phyloP scores from a whole-genome alignment of 441 rosid species.

The Euphorbia corollata region DNA sequence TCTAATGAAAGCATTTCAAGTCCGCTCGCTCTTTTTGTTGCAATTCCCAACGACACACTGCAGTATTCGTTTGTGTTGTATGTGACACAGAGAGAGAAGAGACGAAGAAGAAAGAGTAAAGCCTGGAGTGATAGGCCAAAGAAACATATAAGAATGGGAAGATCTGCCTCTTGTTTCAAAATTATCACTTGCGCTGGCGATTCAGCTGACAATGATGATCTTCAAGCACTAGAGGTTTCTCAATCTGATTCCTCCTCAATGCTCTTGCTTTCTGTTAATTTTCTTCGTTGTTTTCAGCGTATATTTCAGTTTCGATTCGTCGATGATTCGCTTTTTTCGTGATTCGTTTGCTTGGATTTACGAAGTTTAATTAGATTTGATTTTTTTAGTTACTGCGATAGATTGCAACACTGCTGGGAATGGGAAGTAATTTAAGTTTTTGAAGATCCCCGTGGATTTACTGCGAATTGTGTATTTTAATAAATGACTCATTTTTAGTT shows the following conservation, averaged over 20 bases:
- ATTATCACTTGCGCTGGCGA: constrained; percentile 69
- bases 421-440: not conserved
- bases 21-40: constrained; percentile 38
- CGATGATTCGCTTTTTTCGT: constrained; percentile 8
- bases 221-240: constrained; percentile 48
- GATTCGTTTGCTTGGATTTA: not conserved
- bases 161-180: constrained; percentile 77
- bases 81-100: constrained; percentile 17
- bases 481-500: not conserved
- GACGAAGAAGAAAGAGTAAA: constrained; percentile 5
- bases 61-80: constrained; percentile 25
- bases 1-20: constrained; percentile 37
- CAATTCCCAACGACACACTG: constrained; percentile 47
- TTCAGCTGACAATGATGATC: constrained; percentile 40
- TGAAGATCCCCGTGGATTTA: constrained; percentile 5
- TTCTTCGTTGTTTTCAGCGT: not conserved
- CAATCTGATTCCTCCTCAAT: constrained; percentile 8
- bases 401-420: constrained; percentile 9
- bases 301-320: not conserved
- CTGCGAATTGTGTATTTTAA: not conserved
- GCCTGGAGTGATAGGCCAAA: constrained; percentile 1
- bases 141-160: constrained; percentile 45
- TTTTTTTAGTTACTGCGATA: not conserved
- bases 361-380: not conserved
- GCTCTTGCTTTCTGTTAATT: not conserved